Percentiles rank a stretch among this genome's conserved stretches.
These are phyloP conservation scores for Oryza coarctata DNA, from an alignment of 176 grass and related monocot species.

Conservation along the genomic window DNA sequence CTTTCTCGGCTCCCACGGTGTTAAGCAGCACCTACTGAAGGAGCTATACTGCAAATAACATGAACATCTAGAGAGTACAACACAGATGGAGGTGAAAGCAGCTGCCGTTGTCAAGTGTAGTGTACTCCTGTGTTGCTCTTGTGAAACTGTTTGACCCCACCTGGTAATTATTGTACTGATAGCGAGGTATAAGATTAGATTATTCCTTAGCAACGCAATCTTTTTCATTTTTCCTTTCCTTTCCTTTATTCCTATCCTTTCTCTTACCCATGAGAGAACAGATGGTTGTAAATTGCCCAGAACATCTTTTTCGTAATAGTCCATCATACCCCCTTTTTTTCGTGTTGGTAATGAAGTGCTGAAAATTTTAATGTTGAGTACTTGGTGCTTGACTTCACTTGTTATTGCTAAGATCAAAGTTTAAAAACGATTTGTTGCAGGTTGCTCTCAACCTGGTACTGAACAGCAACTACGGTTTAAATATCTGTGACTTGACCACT, in stretches of 20 bases:
- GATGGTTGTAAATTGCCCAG: slow-evolving; percentile 65
- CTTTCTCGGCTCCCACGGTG: slow-evolving; percentile 48
- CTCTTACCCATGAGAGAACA: slow-evolving; percentile 37
- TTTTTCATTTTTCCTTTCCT: not conserved
- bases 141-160: slow-evolving; percentile 35
- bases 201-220: slow-evolving; percentile 45
- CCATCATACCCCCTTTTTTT: slow-evolving; percentile 35
- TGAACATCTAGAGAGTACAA: slow-evolving; percentile 13
- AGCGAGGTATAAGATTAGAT: slow-evolving; percentile 61
- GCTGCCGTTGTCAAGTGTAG: slow-evolving; percentile 5
- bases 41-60: not conserved
- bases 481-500: slow-evolving; percentile 22
- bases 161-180: slow-evolving; percentile 65
- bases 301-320: slow-evolving; percentile 47
- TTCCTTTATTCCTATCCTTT: slow-evolving; percentile 39
- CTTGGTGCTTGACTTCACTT: slow-evolving; percentile 26
- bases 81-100: slow-evolving; percentile 12
- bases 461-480: not conserved
- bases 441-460: slow-evolving; percentile 26
- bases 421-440: not conserved
- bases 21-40: slow-evolving; percentile 44
- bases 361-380: slow-evolving; percentile 12
- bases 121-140: slow-evolving; percentile 17
- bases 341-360: slow-evolving; percentile 26
- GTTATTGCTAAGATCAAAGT: slow-evolving; percentile 10